Evolutionary conservation across 2,329 filamentous ascomycete genomes (phyloP), one percentile per base, ranked within the genome.

Genomic region (Colletotrichum sp.): DNA sequence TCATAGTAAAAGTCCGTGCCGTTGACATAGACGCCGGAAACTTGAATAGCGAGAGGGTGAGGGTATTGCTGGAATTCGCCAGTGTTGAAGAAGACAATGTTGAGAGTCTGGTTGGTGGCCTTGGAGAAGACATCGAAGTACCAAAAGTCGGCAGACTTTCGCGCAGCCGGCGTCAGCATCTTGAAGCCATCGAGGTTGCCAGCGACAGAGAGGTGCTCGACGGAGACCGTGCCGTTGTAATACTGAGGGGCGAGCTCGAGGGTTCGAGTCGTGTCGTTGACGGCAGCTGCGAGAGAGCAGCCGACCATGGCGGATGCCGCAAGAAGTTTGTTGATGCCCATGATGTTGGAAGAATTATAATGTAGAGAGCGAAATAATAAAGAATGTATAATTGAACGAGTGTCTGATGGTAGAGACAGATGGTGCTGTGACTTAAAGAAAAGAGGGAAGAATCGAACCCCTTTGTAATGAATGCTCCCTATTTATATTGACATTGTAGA

Each of bases 181-280:
- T 68, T 68, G 65, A 68, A 68, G 26, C 65, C 65, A 8, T 68
- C 65, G 3, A 68, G 43, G 3, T 68, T 68, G 10, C 65, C 65
- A 4, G 39, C 28, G 2, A 34, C 39, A 2, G 65, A 55, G 2
- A 57, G 28, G 28, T 57, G 39, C 8, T 68, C 65, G 4, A 36
- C 39, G 2, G 39, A 59, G 48, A 68, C 36, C 0, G 48, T 36
- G 14, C 48, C 48, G 2, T 30, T 68, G 32, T 3, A 21, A 14
- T 36, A 68, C 16, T 28, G 32, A n/a, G 60, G 60, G 5, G 60
- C 21, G 10, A 64, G 60, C 12, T 64, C 32, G 0, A 64, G 32
- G 0, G 32, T 39, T 0, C 21, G 32, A 4, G 30, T 64, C 3
- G 30, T 64, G n/a, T 52, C 43, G 21, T n/a, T 39, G 55, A 59